A percentile compares a stretch with the other conserved stretches of the same genome.
phyloP scores from a whole-genome alignment of 2,329 filamentous ascomycete species.

The Aureobasidium sp. region DNA sequence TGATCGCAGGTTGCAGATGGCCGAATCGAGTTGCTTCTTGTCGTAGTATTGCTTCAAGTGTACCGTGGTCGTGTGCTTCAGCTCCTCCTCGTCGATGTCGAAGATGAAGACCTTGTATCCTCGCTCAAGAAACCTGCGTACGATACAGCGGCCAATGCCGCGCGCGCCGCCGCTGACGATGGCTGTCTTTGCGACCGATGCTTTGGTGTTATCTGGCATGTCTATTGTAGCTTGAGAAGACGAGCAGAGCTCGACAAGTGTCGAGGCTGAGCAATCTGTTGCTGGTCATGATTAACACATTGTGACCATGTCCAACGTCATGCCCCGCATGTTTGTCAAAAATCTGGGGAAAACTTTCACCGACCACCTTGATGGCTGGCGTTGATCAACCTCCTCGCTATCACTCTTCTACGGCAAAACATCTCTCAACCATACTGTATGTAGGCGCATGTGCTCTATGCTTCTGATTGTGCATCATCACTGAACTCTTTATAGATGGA shows the following conservation, averaged over 20 bases:
- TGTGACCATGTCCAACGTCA: constrained; percentile 1
- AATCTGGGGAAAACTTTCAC: neutral
- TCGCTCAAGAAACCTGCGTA: constrained; percentile 29
- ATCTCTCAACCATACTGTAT: no score
- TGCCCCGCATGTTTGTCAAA: neutral
- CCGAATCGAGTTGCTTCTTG: constrained; percentile 18
- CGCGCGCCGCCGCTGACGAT: constrained; percentile 29
- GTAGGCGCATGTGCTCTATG: no score
- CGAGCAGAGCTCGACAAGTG: neutral
- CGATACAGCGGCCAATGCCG: constrained; percentile 31
- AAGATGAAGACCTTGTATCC: constrained; percentile 36
- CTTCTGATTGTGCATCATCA: no score
- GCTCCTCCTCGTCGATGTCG: constrained; percentile 33
- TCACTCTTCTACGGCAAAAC: no score
- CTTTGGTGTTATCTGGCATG: constrained; percentile 1
- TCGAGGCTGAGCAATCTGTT: no score
- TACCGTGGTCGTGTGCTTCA: constrained; percentile 28
- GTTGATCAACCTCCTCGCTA: neutral
- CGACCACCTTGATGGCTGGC: neutral
- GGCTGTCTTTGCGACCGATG: constrained; percentile 13
- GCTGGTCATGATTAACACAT: neutral
- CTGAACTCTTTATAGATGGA: no score
- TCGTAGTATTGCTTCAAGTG: constrained; percentile 25
- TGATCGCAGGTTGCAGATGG: constrained; percentile 28
- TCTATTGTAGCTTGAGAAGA: neutral